Evolutionary conservation across 139 green algal genomes (phyloP).

Genomic region (Chlorella sp.): DNA sequence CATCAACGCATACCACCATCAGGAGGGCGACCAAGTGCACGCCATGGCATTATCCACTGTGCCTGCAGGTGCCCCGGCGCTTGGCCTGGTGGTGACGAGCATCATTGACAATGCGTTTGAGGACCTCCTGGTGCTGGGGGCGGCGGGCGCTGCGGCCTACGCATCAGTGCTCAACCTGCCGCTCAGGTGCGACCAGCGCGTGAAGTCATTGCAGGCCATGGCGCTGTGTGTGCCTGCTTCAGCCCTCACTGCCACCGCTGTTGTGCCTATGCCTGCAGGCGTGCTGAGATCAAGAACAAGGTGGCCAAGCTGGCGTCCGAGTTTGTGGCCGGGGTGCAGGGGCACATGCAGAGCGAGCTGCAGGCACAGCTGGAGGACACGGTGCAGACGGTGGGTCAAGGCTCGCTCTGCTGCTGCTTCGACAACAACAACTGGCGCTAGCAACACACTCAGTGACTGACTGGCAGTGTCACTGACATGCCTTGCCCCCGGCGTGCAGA

Average conservation of each 20-base stretch:
- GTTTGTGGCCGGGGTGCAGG: slow-evolving; percentile 43
- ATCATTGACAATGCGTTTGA: slow-evolving; percentile 67
- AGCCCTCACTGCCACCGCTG: background rate
- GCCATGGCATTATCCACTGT: no score
- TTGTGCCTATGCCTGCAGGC: slow-evolving; percentile 17
- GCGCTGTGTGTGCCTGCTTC: background rate
- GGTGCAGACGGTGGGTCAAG: background rate
- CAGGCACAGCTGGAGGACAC: slow-evolving; percentile 1
- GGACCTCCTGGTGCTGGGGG: slow-evolving; percentile 67
- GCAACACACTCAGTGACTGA: background rate
- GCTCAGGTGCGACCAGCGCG: slow-evolving; percentile 22
- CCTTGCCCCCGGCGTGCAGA: background rate
- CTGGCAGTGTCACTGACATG: background rate
- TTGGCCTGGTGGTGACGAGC: slow-evolving; percentile 50
- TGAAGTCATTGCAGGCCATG: background rate
- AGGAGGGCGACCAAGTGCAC: no score
- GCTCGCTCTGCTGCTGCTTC: background rate
- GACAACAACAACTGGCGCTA: background rate
- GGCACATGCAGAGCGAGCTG: slow-evolving; percentile 44
- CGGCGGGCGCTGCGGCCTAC: slow-evolving; percentile 60
- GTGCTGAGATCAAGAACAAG: slow-evolving; percentile 80
- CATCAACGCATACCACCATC: no score
- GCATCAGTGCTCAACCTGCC: slow-evolving; percentile 79
- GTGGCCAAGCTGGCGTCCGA: slow-evolving; percentile 42
- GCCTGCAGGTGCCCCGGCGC: slow-evolving; percentile 15